Evolutionary conservation across 441 rosid genomes (phyloP), one percentile per base, ranked within the genome.

Genomic region (Jatropha podagrica): DNA sequence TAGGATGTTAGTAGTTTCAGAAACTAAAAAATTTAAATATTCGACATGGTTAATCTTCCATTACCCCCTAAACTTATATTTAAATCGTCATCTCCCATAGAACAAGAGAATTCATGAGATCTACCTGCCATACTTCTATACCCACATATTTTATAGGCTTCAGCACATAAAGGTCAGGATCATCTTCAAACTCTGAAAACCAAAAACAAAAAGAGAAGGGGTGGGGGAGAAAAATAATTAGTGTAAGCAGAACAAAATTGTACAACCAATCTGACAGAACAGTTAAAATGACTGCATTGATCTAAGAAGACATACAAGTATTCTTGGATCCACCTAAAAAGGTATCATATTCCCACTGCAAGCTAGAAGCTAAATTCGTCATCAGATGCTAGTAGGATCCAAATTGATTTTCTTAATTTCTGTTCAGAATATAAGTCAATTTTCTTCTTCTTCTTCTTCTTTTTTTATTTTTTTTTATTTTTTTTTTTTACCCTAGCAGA

Each of bases 61-160:
- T 49, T 48, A 59, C 5, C 8, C 32, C 18, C 23, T 3, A 55
- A 54, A 54, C 42, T 2, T 40, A 23, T 14, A 4, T 38, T 17
- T 41, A 4, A 18, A 27, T 73, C 14, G 11, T 26, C 23, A n/a
- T 56, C 38, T 42, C 49, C 26, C 5, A 11, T 37, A 41, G 67
- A 69, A 18, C 68, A 70, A 48, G 63, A 3, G 51, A 51, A 51
- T 62, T 37, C 32, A 49, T 37, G 40, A 63, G 68, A 37, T 54
- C 69, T 82, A 87, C 97, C 91, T 92, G 97, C 97, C 97, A 92
- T 62, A 92, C 92, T 87, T 89, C 97, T 72, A 92, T 89, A 49
- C 96, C 97, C 55, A 85, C 87, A 51, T 91, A 92, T 83, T 78
- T 89, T n/a, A 89, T 83, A 32, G 97, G 94, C 83, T 83, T 93